A percentile compares a stretch with the other conserved stretches of the same genome.
Evolutionary conservation across 83 land plant genomes (phyloP).

Genomic region (Diphasiastrum complanatum): DNA sequence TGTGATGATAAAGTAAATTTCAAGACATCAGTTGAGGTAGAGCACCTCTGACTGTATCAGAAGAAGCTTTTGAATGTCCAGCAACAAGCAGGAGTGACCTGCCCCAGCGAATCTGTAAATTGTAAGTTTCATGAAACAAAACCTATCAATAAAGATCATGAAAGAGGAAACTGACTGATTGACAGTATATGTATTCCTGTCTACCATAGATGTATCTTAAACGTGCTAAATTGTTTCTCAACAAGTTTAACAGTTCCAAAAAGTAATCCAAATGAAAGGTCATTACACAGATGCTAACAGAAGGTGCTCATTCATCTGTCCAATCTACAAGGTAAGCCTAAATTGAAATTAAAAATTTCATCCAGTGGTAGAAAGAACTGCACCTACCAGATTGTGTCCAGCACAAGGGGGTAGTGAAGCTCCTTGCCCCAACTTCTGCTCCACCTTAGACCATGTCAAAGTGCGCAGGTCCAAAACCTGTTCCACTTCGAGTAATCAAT

Average conservation of each 20-base stretch:
- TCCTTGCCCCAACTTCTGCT: slow-evolving; percentile 37
- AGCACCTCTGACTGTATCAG: slow-evolving; percentile 58
- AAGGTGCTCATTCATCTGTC: neutral
- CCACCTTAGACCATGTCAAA: slow-evolving; percentile 83
- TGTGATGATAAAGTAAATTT: neutral
- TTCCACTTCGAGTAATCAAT: slow-evolving; percentile 13
- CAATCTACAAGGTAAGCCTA: neutral
- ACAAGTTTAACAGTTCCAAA: too few species aligned
- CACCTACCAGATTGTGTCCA: slow-evolving; percentile 82
- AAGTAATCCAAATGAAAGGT: too few species aligned
- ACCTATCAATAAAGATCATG: neutral
- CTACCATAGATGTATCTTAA: too few species aligned
- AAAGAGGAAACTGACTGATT: neutral
- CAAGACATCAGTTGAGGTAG: neutral
- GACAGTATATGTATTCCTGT: neutral
- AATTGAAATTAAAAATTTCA: neutral
- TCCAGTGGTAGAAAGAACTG: neutral
- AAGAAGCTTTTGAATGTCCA: slow-evolving; percentile 88
- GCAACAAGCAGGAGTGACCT: slow-evolving; percentile 77
- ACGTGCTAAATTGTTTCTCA: too few species aligned
- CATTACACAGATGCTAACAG: too few species aligned
- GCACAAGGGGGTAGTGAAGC: slow-evolving; percentile 65
- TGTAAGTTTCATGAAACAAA: neutral
- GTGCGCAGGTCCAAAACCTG: slow-evolving; percentile 84
- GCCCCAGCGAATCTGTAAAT: slow-evolving; percentile 64